phyloP scores from a whole-genome alignment of 495 filamentous ascomycete genomes.

The Lentithecium fluviatile region DNA sequence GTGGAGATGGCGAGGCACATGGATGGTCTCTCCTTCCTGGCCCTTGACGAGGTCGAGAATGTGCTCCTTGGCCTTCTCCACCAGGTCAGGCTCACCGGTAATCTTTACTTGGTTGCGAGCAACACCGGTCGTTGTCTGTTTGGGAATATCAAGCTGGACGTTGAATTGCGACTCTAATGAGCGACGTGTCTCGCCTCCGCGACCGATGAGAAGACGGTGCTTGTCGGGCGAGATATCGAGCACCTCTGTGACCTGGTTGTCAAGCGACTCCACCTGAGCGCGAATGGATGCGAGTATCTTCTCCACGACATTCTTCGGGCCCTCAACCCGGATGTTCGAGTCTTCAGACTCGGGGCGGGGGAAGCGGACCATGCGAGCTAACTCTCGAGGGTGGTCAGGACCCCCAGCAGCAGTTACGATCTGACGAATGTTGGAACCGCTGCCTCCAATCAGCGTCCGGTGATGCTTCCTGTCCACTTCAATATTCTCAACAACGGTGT shows the following conservation, averaged over 20 bases:
- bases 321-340: conserved; percentile 83
- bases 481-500: conserved; percentile 77
- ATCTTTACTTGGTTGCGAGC: conserved; percentile 74
- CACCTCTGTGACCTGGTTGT: conserved; percentile 70
- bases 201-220: conserved; percentile 87
- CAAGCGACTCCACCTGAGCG: conserved; percentile 71
- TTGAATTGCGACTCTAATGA: conserved; percentile 86
- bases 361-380: conserved; percentile 86
- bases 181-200: conserved; percentile 80
- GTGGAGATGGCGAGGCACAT: conserved; percentile 76
- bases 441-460: conserved; percentile 80
- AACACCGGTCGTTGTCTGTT: conserved; percentile 65
- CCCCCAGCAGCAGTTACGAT: conserved; percentile 88
- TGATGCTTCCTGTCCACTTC: conserved; percentile 91
- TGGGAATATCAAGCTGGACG: conserved; percentile 85
- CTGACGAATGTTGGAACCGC: conserved; percentile 78
- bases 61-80: conserved; percentile 81
- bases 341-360: conserved; percentile 75
- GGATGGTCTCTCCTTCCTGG: conserved; percentile 79
- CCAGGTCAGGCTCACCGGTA: conserved; percentile 69
- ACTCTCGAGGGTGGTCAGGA: conserved; percentile 74
- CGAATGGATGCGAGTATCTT: conserved; percentile 83
- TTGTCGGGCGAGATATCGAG: conserved; percentile 82
- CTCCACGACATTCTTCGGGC: conserved; percentile 75
- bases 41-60: conserved; percentile 78